Percentiles rank a stretch among this genome's conserved stretches.
phyloP scores from a whole-genome alignment of 2,329 filamentous ascomycete species.

The Clathrospora elynae region DNA sequence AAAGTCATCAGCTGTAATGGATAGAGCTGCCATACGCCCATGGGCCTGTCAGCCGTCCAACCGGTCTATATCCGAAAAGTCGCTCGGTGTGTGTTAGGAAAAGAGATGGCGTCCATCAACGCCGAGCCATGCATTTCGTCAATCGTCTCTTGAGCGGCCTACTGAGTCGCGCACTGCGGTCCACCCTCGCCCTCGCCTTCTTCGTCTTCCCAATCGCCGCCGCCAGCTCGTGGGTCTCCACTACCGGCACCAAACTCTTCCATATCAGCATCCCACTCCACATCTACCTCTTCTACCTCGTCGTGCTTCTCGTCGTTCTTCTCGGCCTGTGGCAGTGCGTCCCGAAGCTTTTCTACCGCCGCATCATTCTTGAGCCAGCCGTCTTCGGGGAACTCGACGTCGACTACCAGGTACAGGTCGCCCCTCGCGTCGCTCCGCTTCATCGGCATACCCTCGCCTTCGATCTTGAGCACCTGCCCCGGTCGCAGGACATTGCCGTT shows the following conservation, averaged over 20 bases:
- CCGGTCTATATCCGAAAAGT: slow-evolving; percentile 2
- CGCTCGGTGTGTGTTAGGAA: slow-evolving; percentile 1
- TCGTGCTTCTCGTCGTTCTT: slow-evolving; percentile 65
- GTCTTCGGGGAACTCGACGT: slow-evolving; percentile 86
- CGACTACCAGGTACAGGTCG: slow-evolving; percentile 84
- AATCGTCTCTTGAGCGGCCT: slow-evolving; percentile 34
- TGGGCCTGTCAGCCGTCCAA: no score
- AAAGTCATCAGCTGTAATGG: no score
- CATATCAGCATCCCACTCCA: slow-evolving; percentile 79
- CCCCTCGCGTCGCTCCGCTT: slow-evolving; percentile 85
- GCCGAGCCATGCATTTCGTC: slow-evolving; percentile 32
- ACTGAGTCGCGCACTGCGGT: slow-evolving; percentile 76
- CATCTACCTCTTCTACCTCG: slow-evolving; percentile 83
- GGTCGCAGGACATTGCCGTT: slow-evolving; percentile 79
- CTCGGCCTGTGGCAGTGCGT: slow-evolving; percentile 71
- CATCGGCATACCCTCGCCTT: slow-evolving; percentile 90
- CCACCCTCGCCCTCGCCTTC: slow-evolving; percentile 64
- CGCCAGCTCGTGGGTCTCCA: slow-evolving; percentile 68
- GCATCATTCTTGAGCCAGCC: slow-evolving; percentile 76
- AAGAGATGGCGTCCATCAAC: slow-evolving; percentile 22
- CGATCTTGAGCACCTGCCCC: slow-evolving; percentile 81
- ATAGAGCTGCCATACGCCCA: no score
- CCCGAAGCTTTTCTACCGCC: slow-evolving; percentile 70
- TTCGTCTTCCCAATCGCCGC: slow-evolving; percentile 73
- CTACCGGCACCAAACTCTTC: slow-evolving; percentile 80